Conservation (phyloP, 345 rosid species). For the Brassica incana region DNA sequence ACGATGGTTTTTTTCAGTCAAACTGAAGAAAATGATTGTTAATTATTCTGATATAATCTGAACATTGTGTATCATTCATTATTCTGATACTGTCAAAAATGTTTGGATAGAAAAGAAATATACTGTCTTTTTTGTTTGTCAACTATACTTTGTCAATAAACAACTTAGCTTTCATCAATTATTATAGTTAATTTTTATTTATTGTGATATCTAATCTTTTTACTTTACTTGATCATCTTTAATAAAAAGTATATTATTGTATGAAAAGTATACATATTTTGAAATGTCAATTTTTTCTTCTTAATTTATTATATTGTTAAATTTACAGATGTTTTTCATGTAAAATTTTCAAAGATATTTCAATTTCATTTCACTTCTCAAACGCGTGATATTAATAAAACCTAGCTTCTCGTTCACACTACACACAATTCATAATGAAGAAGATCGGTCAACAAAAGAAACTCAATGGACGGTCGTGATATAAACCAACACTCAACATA, state of each 20-base stretch:
- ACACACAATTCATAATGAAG: neutral
- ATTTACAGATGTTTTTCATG: neutral
- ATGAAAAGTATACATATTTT: neutral
- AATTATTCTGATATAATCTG: neutral
- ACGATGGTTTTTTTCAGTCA: neutral
- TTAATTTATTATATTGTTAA: neutral
- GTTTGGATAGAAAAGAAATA: neutral
- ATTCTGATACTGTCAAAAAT: neutral
- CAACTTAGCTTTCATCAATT: neutral
- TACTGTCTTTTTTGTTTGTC: neutral
- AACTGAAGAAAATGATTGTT: neutral
- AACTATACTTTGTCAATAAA: neutral
- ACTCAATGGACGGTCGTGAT: constrained; percentile 32
- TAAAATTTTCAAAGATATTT: neutral
- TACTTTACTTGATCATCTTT: neutral
- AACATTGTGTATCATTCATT: neutral
- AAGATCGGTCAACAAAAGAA: constrained; percentile 36
- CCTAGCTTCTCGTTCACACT: neutral
- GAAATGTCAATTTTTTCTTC: neutral
- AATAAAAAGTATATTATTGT: no score
- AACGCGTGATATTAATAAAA: neutral
- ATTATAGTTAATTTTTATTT: no score
- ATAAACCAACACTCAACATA: constrained; percentile 12
- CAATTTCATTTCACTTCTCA: neutral
- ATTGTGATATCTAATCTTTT: neutral